phyloP scores from a whole-genome alignment of 2,329 filamentous ascomycete species.

The Paecilomyces variotii region DNA sequence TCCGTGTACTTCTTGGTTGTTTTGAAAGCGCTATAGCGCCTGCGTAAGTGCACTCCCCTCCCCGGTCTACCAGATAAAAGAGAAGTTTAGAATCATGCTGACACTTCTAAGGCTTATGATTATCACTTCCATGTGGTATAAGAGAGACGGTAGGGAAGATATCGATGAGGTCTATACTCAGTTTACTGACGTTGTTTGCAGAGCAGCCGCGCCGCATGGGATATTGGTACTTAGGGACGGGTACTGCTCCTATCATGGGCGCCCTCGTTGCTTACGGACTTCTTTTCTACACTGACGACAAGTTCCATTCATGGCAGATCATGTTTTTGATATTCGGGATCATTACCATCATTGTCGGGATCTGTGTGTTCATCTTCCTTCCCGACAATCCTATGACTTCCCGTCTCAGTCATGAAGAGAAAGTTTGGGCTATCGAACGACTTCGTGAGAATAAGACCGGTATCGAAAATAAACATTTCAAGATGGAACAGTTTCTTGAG shows the following conservation, averaged over 20 bases:
- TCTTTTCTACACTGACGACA: conserved; percentile 39
- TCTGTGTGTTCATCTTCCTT: conserved; percentile 30
- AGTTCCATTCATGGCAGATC: conserved; percentile 42
- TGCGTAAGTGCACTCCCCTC: conserved; percentile 16
- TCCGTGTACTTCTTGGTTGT: conserved; percentile 45
- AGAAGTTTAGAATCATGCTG: conserved; percentile 2
- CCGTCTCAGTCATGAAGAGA: conserved; percentile 29
- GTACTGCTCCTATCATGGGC: conserved; percentile 47
- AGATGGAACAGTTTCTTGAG: conserved; percentile 39
- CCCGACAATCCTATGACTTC: conserved; percentile 36
- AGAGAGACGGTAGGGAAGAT: conserved; percentile 23
- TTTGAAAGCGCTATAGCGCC: conserved; percentile 50
- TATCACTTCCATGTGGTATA: conserved; percentile 50
- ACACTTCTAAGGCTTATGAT: conserved; percentile 36
- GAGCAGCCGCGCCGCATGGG: conserved; percentile 54
- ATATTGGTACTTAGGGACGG: conserved; percentile 55
- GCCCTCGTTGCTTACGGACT: conserved; percentile 48
- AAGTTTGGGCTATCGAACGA: conserved; percentile 31
- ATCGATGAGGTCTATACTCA: neutral
- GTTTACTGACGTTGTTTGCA: conserved; percentile 10
- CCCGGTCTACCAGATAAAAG: neutral
- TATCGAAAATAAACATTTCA: conserved; percentile 45
- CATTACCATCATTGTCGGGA: conserved; percentile 32
- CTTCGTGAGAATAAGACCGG: conserved; percentile 42
- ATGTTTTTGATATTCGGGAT: conserved; percentile 42